Conservation (phyloP, 306 rosid species). For the Betula pendula region DNA sequence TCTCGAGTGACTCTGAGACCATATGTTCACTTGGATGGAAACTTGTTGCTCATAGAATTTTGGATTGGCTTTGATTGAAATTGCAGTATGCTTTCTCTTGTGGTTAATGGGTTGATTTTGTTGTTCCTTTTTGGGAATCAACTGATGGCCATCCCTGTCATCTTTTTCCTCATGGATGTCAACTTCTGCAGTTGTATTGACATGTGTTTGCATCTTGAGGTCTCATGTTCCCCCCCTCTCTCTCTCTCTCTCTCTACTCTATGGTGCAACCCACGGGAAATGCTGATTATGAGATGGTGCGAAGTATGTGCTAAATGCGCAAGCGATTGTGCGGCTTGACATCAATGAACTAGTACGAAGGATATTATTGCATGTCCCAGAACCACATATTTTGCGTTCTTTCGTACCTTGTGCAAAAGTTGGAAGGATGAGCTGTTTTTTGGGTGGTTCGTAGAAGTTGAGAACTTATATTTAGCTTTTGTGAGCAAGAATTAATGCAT, state of each 20-base stretch:
- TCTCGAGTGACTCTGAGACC: conserved; percentile 21
- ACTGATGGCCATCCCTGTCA: neutral
- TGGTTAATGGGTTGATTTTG: conserved; percentile 18
- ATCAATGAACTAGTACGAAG: neutral
- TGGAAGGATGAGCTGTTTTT: too few relatives aligned
- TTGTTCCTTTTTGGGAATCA: conserved; percentile 3
- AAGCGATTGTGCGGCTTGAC: too few relatives aligned
- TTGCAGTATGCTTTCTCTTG: conserved; percentile 24
- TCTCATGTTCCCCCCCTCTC: neutral
- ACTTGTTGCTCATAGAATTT: conserved; percentile 42
- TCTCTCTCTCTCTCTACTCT: neutral
- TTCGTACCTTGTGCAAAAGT: too few relatives aligned
- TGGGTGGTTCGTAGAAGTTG: too few relatives aligned
- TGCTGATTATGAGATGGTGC: neutral
- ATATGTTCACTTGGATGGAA: conserved; percentile 19
- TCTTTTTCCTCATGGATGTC: neutral
- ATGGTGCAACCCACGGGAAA: neutral
- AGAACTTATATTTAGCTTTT: too few relatives aligned
- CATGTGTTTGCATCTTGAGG: neutral
- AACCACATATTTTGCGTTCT: neutral
- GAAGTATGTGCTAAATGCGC: too few relatives aligned
- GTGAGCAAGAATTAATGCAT: too few relatives aligned
- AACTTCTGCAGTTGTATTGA: neutral
- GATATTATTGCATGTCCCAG: neutral
- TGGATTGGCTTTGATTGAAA: conserved; percentile 36